These are phyloP conservation scores for Cardamine resedifolia DNA, from an alignment of 345 rosid species.

Conservation along the genomic window DNA sequence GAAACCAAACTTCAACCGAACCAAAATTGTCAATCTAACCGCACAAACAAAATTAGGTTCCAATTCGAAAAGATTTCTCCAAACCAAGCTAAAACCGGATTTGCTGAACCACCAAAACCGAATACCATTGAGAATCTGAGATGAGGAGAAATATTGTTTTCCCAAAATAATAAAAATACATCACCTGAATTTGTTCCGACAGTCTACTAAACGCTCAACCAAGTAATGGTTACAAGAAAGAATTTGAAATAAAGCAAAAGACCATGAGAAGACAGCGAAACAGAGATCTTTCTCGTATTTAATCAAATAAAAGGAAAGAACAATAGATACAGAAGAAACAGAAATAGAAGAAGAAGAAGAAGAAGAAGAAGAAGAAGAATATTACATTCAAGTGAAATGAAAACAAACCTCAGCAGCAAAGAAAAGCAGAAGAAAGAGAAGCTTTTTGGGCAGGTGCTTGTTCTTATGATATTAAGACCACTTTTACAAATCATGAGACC, in stretches of 20 bases:
- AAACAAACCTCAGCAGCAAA: conserved; percentile 25
- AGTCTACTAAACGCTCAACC: conserved; percentile 13
- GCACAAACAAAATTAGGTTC: background rate
- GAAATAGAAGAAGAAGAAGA: too few species aligned
- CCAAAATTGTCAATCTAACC: background rate
- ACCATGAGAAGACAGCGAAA: background rate
- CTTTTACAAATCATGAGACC: background rate
- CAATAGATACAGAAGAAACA: conserved; percentile 23
- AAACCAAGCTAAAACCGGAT: background rate
- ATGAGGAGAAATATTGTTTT: background rate
- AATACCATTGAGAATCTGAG: background rate
- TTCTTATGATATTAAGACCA: conserved; percentile 22
- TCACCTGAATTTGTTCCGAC: background rate
- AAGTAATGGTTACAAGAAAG: conserved; percentile 4
- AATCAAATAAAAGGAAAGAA: background rate
- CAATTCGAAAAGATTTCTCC: background rate
- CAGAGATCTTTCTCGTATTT: background rate
- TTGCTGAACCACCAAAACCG: background rate
- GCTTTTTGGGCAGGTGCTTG: conserved; percentile 30
- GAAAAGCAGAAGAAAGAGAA: conserved; percentile 19
- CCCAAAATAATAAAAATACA: background rate
- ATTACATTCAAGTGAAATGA: conserved; percentile 24
- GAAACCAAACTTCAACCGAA: background rate
- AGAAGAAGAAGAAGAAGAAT: background rate
- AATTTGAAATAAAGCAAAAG: background rate